Base-by-base conservation (phyloP, 1,139 yeast genomes). In the Wickerhamomyces sp. region DNA sequence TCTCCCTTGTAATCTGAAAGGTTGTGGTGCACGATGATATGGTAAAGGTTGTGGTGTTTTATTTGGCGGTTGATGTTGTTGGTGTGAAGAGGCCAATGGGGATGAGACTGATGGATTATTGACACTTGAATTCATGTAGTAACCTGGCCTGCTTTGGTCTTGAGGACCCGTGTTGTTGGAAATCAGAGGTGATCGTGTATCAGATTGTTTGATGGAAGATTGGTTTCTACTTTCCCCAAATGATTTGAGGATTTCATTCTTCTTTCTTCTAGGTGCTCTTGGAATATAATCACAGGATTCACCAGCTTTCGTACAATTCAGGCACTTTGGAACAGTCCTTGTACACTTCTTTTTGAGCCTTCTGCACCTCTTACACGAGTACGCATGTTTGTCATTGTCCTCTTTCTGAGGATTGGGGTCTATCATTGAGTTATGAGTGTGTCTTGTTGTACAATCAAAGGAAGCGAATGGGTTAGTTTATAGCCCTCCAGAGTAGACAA, bases 291-390 rank as follows among this genome's bases (percentile, higher is more conserved):
- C 63, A 57, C 82, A 77, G 3, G 41, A 42, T 43, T 64, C 69
- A 6, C 63, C 61, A 4, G 71, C 68, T 47, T 64, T 69, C 13
- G 45, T 48, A 53, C 82, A 77, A 50, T 72, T 73, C 10, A 53
- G 46, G 51, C 82, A 76, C n/a, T 56, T 63, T 0, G 80, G 79
- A 2, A 62, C 47, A 18, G 67, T 65, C 51, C 72, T 71, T 3
- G 75, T 64, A 55, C 82, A 77, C 52, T 72, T 73, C 57, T 74
- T 75, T 61, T 77, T 76, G 40, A 75, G 59, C 40, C 67, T 61
- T 43, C 80, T 59, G 52, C 76, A 69, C 45, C 76, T 56, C 10
- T 67, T 57, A 50, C 78, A 73, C 0, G 76, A 71, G 45, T 72
- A 71, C 6, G 60, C 46, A 41, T 50, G 56, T 27, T 44, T 46